These are phyloP conservation scores for Lactifluus rugatus DNA, from an alignment of 768 basidiomycete species.

Conservation along the genomic window DNA sequence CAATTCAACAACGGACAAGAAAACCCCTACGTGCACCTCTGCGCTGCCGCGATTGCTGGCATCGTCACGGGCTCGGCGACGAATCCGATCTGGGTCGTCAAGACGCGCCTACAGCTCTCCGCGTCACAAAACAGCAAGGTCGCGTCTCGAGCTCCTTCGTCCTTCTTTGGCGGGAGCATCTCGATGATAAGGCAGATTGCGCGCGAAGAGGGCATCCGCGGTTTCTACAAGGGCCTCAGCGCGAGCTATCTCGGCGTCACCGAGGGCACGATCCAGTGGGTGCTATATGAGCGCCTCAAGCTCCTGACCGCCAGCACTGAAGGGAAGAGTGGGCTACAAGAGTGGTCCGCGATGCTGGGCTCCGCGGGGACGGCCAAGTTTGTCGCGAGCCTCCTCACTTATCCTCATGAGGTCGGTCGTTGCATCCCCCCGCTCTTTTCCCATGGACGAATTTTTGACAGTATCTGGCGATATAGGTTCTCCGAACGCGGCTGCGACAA, in stretches of 20 bases:
- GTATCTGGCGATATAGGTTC: slow-evolving; percentile 41
- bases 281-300: slow-evolving; percentile 89
- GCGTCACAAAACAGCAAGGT: slow-evolving; percentile 19
- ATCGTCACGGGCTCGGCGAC: slow-evolving; percentile 82
- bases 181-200: slow-evolving; percentile 63
- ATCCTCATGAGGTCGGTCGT: slow-evolving; percentile 86
- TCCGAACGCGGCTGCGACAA: slow-evolving; percentile 88
- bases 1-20: slow-evolving; percentile 71
- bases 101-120: slow-evolving; percentile 83
- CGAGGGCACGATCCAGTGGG: slow-evolving; percentile 96
- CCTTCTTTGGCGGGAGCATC: slow-evolving; percentile 44
- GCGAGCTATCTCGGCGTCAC: slow-evolving; percentile 95
- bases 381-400: slow-evolving; percentile 89
- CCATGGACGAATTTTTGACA: not conserved
- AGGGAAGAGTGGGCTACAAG: slow-evolving; percentile 44
- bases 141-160: slow-evolving; percentile 7
- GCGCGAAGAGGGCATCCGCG: slow-evolving; percentile 70
- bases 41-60: slow-evolving; percentile 80
- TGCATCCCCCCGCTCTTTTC: not conserved
- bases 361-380: slow-evolving; percentile 92
- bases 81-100: slow-evolving; percentile 99
- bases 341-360: slow-evolving; percentile 77
- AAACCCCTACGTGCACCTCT: slow-evolving; percentile 77
- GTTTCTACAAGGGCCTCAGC: slow-evolving; percentile 91
- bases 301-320: slow-evolving; percentile 45